phyloP scores from a whole-genome alignment of 805 yeast genomes.

The Barnettozyma populi region DNA sequence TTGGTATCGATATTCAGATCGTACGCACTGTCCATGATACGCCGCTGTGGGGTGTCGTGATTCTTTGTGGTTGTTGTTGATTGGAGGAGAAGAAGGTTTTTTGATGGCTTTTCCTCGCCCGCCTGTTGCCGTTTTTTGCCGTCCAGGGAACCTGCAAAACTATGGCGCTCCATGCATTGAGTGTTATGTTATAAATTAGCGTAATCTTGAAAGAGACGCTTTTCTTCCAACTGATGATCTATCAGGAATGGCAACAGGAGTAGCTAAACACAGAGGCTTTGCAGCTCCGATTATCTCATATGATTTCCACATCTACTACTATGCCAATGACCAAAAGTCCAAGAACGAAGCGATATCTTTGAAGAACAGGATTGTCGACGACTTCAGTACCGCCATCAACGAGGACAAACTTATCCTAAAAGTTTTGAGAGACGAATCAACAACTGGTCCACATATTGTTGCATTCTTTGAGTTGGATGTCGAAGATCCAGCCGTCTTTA shows the following conservation, averaged over 20 bases:
- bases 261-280: constrained; percentile 2
- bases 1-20: constrained; percentile 17
- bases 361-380: constrained; percentile 34
- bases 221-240: too few species aligned
- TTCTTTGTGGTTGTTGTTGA: neutral
- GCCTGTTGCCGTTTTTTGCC: constrained; percentile 8
- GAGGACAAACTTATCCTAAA: constrained; percentile 22
- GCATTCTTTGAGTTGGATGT: constrained; percentile 51
- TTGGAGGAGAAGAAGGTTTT: neutral
- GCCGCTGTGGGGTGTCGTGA: neutral
- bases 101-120: neutral
- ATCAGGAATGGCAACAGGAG: too few species aligned
- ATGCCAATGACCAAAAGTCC: constrained; percentile 29
- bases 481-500: constrained; percentile 36
- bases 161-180: neutral
- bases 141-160: neutral
- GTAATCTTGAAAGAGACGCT: too few species aligned
- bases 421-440: constrained; percentile 7
- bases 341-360: constrained; percentile 31
- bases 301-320: constrained; percentile 50
- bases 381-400: constrained; percentile 33
- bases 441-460: constrained; percentile 40
- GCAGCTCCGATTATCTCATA: constrained; percentile 30
- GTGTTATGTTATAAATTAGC: too few species aligned
- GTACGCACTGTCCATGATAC: neutral